phyloP scores from a whole-genome alignment of 2,329 filamentous ascomycete species.

The Colletotrichum sp. region DNA sequence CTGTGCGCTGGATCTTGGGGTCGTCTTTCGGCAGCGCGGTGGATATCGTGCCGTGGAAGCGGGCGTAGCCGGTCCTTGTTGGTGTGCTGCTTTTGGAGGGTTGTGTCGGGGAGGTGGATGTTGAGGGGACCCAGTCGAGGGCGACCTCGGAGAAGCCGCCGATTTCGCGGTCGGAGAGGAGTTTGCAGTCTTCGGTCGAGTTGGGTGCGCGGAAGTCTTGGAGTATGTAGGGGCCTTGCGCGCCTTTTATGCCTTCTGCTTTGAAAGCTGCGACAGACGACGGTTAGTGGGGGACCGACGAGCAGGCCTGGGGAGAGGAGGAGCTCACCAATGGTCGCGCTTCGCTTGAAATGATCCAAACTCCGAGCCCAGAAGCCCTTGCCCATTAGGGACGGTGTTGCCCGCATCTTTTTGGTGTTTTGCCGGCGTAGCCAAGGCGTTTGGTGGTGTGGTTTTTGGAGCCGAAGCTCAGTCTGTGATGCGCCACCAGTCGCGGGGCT shows the following conservation, averaged over 20 bases:
- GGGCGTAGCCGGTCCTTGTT: constrained; percentile 59
- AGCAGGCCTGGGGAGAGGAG: no score
- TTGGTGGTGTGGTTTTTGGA: neutral
- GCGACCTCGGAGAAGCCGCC: constrained; percentile 82
- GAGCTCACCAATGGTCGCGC: constrained; percentile 57
- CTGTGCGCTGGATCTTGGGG: constrained; percentile 77
- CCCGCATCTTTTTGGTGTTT: constrained; percentile 48
- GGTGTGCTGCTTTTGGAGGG: constrained; percentile 3
- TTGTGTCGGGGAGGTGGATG: constrained; percentile 18
- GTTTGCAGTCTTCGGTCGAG: constrained; percentile 63
- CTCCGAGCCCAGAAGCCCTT: constrained; percentile 65
- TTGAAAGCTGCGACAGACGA: constrained; percentile 59
- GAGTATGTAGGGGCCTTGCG: constrained; percentile 67
- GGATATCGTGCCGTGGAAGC: constrained; percentile 89
- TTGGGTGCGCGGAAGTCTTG: constrained; percentile 63
- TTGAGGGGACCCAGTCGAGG: constrained; percentile 65
- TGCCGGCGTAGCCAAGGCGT: neutral
- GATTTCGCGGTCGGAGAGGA: constrained; percentile 86
- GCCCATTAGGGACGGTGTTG: constrained; percentile 44
- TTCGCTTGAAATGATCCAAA: constrained; percentile 63
- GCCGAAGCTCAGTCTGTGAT: neutral
- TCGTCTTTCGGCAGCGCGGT: constrained; percentile 78
- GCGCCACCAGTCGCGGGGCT: neutral
- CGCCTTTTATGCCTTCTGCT: constrained; percentile 71
- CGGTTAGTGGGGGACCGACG: neutral